Evolutionary conservation across 2,329 filamentous ascomycete species (phyloP), one percentile per base, ranked within the genome.

Genomic region (Fusarium sarcochroum): DNA sequence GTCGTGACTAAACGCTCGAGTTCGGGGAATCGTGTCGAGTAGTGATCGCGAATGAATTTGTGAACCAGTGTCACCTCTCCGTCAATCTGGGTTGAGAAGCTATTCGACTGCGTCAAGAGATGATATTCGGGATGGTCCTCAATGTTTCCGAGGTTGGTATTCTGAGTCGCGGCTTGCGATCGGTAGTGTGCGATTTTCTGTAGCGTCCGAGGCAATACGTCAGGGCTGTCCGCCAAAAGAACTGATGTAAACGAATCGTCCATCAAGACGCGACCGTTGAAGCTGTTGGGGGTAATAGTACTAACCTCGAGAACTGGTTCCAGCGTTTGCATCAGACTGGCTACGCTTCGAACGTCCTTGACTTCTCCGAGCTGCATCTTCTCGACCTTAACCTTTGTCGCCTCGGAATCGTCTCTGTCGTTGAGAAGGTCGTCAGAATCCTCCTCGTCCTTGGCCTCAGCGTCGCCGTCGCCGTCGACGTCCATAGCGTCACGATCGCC

Each of bases 1-100:
- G 95, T 97, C 58, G 93, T 93, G 63, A 99, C 91, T 34, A 99
- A 87, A 20, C 87, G 87, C 79, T 99, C 96, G 40, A 99, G 87
- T 80, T 98, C 95, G 0, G 96, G 95, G 75, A 98, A 99, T 63
- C 95, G 89, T 18, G 92, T 87, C 11, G 94, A 97, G 82, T 99
- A 99, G 80, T 98, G 93, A 75, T 99, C 96, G 75, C 95, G 89
- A 62, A 98, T 93, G 79, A 93, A 97, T 81, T 99, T 99, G 85
- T 99, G 96, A 21, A 98, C 93, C 9, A 96, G 87, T 34, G 92
- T 92, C 45, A 98, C 92, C 79, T 98, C 95, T 76, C 93, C 93
- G 72, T 97, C 94, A 71, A 98, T 98, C 67, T 92, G 91, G 7
- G 95, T 97, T 1, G 96, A 97, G 9, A 97, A 86, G 23, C 91